Base-by-base conservation (phyloP, 2,329 filamentous ascomycete species). In the Emergomyces africanus region DNA sequence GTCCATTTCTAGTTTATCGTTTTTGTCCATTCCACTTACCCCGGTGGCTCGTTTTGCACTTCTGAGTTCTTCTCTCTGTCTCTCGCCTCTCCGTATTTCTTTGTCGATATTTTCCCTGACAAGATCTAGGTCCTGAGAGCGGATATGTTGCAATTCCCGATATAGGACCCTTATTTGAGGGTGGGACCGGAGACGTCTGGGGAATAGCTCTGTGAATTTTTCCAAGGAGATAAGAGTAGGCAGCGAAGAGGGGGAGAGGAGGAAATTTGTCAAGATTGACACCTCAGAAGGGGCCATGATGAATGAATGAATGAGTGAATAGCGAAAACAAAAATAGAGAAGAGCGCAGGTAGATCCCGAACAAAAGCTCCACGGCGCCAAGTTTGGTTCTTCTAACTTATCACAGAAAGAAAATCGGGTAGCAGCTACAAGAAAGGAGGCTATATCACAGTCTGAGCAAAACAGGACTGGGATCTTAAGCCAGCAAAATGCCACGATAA, bases 131-230 rank as follows among this genome's bases (percentile, higher is more conserved):
- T 87, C 77, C 54, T 80, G 79, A 62, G 85, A 83, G 58, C 90
- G 83, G 69, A 90, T 82, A 61, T 84, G 80, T 67, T 94, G 88
- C 2, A 95, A 79, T 70, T 94, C 88, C 54, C 87, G 83, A 70
- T 95, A 95, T 5, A 96, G 78, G 0, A 79, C 77, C 59, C 83
- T 82, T 54, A 92, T 79, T 59, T 86, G 83, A 0, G 87, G 82
- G 53, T 85, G 86, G 28, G 79, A 76, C 61, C 85, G 86, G 55
- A 85, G 78, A 44, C 81, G 73, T 56, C 80, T 82, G 12, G 90
- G 89, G 68, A 95, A 94, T 48, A 92, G 79, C 33, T 85, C 79
- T 49, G 83, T 84, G 76, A 95, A 95, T 64, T 89, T 82, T 60
- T 84, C 79, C 53, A 90, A 79, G 8, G 89, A 85, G 65, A 90